A percentile compares a stretch with the other conserved stretches of the same genome.
phyloP scores from a whole-genome alignment of 805 yeast genomes.

The Starmerella vitae region DNA sequence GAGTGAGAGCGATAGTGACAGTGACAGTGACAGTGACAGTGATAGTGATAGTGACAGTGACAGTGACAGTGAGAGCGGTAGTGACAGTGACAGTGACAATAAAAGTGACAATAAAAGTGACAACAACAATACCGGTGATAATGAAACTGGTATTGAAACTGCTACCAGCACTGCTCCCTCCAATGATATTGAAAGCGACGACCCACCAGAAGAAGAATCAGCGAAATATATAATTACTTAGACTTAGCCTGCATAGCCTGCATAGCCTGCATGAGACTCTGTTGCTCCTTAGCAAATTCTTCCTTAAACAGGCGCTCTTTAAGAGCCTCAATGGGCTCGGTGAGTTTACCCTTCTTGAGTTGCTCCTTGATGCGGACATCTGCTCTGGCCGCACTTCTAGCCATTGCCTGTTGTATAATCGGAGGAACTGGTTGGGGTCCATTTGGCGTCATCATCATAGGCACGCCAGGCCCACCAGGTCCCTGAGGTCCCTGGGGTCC shows the following conservation, averaged over 20 bases:
- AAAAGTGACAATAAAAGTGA: neutral
- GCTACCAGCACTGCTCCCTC: too few species aligned
- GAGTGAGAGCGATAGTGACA: constrained; percentile 12
- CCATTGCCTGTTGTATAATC: constrained; percentile 13
- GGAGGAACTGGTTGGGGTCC: constrained; percentile 3
- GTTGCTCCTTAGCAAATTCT: constrained; percentile 17
- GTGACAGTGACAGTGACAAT: neutral
- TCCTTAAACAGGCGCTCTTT: constrained; percentile 17
- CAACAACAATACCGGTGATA: neutral
- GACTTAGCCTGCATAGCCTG: constrained; percentile 5
- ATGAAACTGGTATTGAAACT: neutral
- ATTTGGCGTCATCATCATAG: neutral
- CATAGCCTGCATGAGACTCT: constrained; percentile 11
- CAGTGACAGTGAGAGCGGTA: neutral
- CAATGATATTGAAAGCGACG: neutral
- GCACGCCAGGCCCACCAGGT: constrained; percentile 2
- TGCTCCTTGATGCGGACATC: constrained; percentile 9
- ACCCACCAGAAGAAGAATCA: constrained; percentile 34
- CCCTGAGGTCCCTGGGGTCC: neutral
- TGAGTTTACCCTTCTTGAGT: constrained; percentile 8
- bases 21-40: constrained; percentile 8
- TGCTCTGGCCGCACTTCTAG: constrained; percentile 11
- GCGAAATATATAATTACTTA: constrained; percentile 1
- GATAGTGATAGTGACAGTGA: constrained; percentile 10
- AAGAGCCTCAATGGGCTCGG: constrained; percentile 15